Evolutionary conservation across 2,329 filamentous ascomycete genomes (phyloP).

Genomic region (Lizonia empirigonia): DNA sequence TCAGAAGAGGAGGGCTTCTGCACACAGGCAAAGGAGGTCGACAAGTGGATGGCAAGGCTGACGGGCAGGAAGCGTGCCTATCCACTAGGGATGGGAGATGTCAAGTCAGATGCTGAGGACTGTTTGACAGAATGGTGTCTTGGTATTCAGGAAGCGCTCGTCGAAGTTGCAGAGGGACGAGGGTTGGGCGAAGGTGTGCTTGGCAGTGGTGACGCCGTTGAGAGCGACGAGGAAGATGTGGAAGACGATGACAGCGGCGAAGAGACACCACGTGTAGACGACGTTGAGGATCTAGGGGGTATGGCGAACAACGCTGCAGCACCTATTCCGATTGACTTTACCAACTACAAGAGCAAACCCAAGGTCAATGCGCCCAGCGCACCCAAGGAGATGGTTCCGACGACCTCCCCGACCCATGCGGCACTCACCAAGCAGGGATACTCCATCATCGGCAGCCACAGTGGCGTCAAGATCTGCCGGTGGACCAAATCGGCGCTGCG

Average conservation of each 20-base stretch:
- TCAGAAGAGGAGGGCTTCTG: constrained; percentile 90
- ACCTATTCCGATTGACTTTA: constrained; percentile 84
- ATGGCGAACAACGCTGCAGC: constrained; percentile 57
- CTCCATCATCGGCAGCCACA: constrained; percentile 91
- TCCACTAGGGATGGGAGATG: constrained; percentile 85
- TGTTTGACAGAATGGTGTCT: constrained; percentile 77
- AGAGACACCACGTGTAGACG: constrained; percentile 61
- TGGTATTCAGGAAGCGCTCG: constrained; percentile 74
- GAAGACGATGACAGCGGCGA: constrained; percentile 56
- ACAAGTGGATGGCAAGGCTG: constrained; percentile 97
- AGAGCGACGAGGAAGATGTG: constrained; percentile 77
- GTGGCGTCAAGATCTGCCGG: constrained; percentile 95
- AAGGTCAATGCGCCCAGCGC: constrained; percentile 54
- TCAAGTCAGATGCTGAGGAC: constrained; percentile 71
- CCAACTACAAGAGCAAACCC: constrained; percentile 66
- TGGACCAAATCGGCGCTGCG: constrained; percentile 98
- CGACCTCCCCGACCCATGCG: constrained; percentile 83
- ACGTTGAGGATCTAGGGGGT: constrained; percentile 82
- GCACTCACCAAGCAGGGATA: constrained; percentile 96
- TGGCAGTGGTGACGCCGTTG: constrained; percentile 81
- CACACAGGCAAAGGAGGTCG: constrained; percentile 85
- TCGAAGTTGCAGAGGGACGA: constrained; percentile 60
- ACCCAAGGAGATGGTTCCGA: constrained; percentile 91
- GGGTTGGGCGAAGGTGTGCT: constrained; percentile 69
- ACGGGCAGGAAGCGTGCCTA: constrained; percentile 85